Conservation (phyloP, 345 rosid genomes). For the Tarenaya hassleriana region DNA sequence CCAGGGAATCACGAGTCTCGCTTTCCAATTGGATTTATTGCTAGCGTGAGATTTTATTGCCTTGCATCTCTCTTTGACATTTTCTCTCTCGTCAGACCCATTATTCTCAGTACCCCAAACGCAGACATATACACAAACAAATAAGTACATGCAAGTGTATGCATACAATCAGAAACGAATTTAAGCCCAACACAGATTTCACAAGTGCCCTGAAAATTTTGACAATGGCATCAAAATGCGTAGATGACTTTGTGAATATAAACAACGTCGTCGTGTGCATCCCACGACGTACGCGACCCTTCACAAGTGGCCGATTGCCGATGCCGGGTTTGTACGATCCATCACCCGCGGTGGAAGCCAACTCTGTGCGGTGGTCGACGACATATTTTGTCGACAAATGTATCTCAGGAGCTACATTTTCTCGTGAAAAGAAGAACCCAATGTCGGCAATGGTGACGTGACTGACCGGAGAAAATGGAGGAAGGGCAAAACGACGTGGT, state of each 20-base stretch:
- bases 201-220: too few relatives aligned
- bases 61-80: too few relatives aligned
- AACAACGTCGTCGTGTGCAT: constrained; percentile 40
- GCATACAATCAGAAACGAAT: too few relatives aligned
- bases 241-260: constrained; percentile 51
- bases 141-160: too few relatives aligned
- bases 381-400: constrained; percentile 66
- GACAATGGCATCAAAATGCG: constrained; percentile 55
- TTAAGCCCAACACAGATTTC: too few relatives aligned
- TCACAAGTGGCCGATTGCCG: constrained; percentile 62
- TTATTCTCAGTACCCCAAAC: too few relatives aligned
- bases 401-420: constrained; percentile 77
- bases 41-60: too few relatives aligned
- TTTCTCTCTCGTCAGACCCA: too few relatives aligned
- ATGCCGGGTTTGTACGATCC: constrained; percentile 45
- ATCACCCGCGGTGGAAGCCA: constrained; percentile 24
- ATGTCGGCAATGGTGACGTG: neutral
- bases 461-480: neutral
- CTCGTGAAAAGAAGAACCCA: constrained; percentile 31
- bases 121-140: too few relatives aligned
- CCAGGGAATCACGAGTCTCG: too few relatives aligned
- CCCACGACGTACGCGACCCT: constrained; percentile 51
- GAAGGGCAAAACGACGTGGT: constrained; percentile 12
- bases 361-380: constrained; percentile 45
- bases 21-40: too few relatives aligned